Percentiles rank a stretch among this genome's conserved stretches.
phyloP scores from a whole-genome alignment of 805 yeast genomes.

The Sugiyamaella marilandica region DNA sequence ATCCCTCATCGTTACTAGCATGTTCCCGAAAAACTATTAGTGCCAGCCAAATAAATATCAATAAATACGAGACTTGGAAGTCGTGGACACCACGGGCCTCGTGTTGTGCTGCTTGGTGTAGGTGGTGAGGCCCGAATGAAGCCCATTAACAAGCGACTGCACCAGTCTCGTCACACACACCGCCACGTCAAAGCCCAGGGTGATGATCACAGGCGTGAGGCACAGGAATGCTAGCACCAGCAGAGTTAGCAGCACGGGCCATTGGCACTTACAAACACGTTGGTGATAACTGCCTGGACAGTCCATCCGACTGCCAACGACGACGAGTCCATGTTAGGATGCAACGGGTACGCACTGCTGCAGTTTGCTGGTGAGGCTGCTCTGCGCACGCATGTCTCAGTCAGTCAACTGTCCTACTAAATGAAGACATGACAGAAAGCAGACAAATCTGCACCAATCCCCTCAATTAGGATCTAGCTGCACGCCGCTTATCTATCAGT shows the following conservation, averaged over 20 bases:
- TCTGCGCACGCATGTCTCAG: no score
- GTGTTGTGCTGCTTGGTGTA: slow-evolving; percentile 2
- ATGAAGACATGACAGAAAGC: no score
- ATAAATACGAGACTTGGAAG: slow-evolving; percentile 3
- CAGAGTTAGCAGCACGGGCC: slow-evolving; percentile 12
- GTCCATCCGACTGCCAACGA: background rate
- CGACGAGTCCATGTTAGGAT: background rate
- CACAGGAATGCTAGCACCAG: slow-evolving; percentile 37
- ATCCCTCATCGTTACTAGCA: background rate
- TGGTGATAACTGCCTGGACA: slow-evolving; percentile 3
- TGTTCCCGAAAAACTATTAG: background rate
- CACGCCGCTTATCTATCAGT: no score
- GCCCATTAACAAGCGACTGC: background rate
- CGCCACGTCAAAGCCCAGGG: slow-evolving; percentile 21
- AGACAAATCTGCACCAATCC: no score
- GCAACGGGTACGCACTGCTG: background rate
- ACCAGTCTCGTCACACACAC: slow-evolving; percentile 6
- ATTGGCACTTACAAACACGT: slow-evolving; percentile 16
- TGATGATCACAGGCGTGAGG: slow-evolving; percentile 33
- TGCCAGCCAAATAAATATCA: background rate
- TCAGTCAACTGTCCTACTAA: no score
- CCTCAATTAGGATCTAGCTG: no score
- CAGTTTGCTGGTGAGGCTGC: background rate
- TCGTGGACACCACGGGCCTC: background rate
- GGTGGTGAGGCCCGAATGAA: background rate